Percentiles rank a stretch among this genome's conserved stretches.
Conservation (phyloP, 441 rosid species). For the Kokia cookei region DNA sequence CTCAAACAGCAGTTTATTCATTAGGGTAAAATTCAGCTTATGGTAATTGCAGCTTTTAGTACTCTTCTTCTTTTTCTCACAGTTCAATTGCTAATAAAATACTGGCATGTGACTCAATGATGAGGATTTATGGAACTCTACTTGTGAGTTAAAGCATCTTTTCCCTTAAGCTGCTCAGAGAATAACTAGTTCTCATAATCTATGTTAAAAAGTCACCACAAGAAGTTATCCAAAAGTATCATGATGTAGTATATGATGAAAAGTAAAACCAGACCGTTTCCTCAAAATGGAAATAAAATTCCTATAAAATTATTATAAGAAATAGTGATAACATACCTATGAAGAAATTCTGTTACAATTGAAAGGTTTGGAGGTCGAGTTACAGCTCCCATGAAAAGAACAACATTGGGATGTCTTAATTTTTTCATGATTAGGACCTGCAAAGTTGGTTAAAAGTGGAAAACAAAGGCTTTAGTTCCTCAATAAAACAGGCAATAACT, state of each 20-base stretch:
- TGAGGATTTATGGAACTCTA: not conserved
- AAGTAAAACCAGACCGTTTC: not conserved
- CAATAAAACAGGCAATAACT: not conserved
- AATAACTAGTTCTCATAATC: not conserved
- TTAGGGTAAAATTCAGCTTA: not conserved
- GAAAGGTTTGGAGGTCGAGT: slow-evolving; percentile 76
- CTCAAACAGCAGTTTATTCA: not conserved
- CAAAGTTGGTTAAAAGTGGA: not conserved
- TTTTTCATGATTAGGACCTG: slow-evolving; percentile 67
- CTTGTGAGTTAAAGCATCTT: not conserved
- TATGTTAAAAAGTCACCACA: not conserved
- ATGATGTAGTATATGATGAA: not conserved
- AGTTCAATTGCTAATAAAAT: not conserved
- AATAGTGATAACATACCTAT: slow-evolving; percentile 38
- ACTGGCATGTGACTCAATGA: not conserved
- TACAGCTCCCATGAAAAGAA: slow-evolving; percentile 87
- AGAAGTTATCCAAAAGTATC: not conserved
- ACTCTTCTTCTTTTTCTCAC: not conserved
- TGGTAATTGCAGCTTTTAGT: not conserved
- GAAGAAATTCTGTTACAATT: slow-evolving; percentile 77
- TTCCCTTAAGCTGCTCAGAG: not conserved
- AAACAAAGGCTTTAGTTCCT: not conserved
- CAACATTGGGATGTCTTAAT: slow-evolving; percentile 73
- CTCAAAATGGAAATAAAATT: not conserved
- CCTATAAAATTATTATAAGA: not conserved